phyloP scores from a whole-genome alignment of 192 early-diverging fungal species.

The Endogone sp. region DNA sequence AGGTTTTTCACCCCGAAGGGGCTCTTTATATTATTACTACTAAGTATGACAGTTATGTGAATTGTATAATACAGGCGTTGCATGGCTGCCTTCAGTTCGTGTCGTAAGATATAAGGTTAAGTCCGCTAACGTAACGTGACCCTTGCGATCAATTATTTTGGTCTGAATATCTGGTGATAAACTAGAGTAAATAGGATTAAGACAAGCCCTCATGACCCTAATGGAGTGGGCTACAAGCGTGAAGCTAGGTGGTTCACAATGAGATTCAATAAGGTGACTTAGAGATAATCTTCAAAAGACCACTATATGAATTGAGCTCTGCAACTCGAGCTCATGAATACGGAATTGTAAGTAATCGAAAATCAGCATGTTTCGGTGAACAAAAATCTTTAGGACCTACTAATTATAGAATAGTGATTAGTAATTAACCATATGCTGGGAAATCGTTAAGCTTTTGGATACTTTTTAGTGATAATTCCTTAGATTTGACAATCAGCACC shows the following conservation, averaged over 20 bases:
- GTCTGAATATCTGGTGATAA: conserved; percentile 12
- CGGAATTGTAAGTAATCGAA: conserved; percentile 52
- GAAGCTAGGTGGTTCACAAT: conserved; percentile 21
- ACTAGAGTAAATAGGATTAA: conserved; percentile 32
- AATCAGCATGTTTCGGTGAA: conserved; percentile 48
- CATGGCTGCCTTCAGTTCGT: conserved; percentile 50
- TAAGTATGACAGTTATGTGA: no score
- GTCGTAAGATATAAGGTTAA: conserved; percentile 39
- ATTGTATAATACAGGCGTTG: conserved; percentile 45
- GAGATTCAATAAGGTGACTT: conserved; percentile 5
- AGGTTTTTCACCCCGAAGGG: no score
- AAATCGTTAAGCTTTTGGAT: no score
- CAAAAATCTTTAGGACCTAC: conserved; percentile 37
- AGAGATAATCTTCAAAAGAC: conserved; percentile 4
- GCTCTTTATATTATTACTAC: no score
- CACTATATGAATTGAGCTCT: conserved; percentile 12
- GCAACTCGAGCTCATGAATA: conserved; percentile 46
- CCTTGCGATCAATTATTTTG: conserved; percentile 26
- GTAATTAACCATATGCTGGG: no score
- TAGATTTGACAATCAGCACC: no score
- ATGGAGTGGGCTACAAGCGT: conserved; percentile 46
- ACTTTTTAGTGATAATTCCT: no score
- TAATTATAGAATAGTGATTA: no score
- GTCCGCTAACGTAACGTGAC: conserved; percentile 42
- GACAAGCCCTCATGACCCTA: conserved; percentile 48